phyloP scores from a whole-genome alignment of 305 asterid genomes.

The Ilex paraguariensis region DNA sequence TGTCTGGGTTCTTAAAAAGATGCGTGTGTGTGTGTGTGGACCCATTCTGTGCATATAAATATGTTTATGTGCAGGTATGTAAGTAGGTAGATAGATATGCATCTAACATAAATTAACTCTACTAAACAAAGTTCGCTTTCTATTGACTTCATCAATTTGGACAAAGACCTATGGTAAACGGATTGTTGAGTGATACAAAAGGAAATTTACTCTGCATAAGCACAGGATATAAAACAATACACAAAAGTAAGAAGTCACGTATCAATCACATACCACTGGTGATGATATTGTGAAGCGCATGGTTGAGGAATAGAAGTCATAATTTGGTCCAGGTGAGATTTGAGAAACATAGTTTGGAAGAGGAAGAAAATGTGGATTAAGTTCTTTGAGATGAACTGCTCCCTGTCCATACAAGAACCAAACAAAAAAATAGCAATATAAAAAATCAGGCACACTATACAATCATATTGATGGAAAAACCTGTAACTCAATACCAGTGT shows the following conservation, averaged over 20 bases:
- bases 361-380: slow-evolving; percentile 62
- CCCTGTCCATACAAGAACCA: slow-evolving; percentile 36
- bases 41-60: too few relatives aligned
- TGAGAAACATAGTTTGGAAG: slow-evolving; percentile 86
- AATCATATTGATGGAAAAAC: too few relatives aligned
- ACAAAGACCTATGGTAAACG: neutral
- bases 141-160: too few relatives aligned
- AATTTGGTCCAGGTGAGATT: slow-evolving; percentile 84
- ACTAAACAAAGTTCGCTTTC: too few relatives aligned
- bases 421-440: neutral
- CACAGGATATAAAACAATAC: neutral
- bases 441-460: neutral
- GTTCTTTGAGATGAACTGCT: slow-evolving; percentile 57
- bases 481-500: too few relatives aligned
- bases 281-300: slow-evolving; percentile 87
- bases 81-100: too few relatives aligned
- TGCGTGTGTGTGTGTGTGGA: too few relatives aligned
- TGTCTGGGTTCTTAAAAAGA: too few relatives aligned
- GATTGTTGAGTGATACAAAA: neutral
- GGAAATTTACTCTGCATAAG: neutral
- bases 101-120: too few relatives aligned
- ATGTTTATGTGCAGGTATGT: too few relatives aligned
- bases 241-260: slow-evolving; percentile 2
- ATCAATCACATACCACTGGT: slow-evolving; percentile 62
- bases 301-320: slow-evolving; percentile 77